These are phyloP conservation scores for Luffa acutangula DNA, from an alignment of 306 rosid species.

Conservation along the genomic window DNA sequence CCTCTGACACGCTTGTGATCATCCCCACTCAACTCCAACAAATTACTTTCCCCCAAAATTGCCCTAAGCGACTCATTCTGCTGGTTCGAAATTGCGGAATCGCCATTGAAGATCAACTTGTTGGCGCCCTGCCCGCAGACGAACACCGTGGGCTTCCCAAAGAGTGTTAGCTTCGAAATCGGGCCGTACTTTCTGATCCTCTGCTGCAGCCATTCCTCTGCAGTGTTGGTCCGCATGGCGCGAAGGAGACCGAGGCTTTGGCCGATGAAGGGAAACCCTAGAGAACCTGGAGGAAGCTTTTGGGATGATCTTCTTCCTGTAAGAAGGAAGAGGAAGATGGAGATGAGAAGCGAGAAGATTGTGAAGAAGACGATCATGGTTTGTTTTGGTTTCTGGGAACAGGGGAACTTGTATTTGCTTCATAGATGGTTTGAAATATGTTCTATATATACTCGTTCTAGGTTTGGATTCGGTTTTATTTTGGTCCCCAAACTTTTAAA, in stretches of 20 bases:
- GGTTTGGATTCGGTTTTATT: no score
- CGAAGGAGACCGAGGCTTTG: slow-evolving; percentile 47
- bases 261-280: slow-evolving; percentile 60
- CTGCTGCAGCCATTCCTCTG: slow-evolving; percentile 47
- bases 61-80: slow-evolving; percentile 33
- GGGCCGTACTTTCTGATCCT: slow-evolving; percentile 61
- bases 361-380: slow-evolving; percentile 26
- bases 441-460: neutral
- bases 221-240: slow-evolving; percentile 51
- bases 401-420: neutral
- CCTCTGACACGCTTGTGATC: slow-evolving; percentile 64
- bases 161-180: slow-evolving; percentile 57
- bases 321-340: slow-evolving; percentile 25
- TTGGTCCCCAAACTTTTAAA: no score
- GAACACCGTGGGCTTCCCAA: slow-evolving; percentile 63
- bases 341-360: slow-evolving; percentile 30
- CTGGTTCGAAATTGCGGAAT: slow-evolving; percentile 16
- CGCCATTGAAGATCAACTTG: slow-evolving; percentile 40
- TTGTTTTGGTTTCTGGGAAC: neutral
- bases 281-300: slow-evolving; percentile 66
- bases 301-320: slow-evolving; percentile 27
- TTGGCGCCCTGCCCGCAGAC: slow-evolving; percentile 60
- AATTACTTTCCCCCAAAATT: slow-evolving; percentile 44
- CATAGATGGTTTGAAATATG: neutral
- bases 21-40: slow-evolving; percentile 33